Base-by-base conservation (phyloP, 805 yeast genomes). In the Suhomyces xylopsoci region DNA sequence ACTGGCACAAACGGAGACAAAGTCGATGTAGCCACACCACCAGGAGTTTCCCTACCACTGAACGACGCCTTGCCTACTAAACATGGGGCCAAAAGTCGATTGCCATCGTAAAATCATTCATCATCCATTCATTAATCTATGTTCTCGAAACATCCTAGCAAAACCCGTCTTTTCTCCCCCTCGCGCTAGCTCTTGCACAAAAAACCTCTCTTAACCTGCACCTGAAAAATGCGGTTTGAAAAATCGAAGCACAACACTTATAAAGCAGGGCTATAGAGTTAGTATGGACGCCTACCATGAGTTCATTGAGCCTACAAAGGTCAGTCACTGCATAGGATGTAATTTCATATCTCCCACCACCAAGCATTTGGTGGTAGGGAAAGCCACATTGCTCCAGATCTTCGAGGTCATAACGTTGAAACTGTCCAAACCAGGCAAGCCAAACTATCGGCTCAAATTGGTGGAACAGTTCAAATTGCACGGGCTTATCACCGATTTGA, bases 251-350 rank as follows among this genome's bases (percentile, higher is more conserved):
- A 22, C 25, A 22, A 22, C 25, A 22, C 25, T 22, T 5, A 22
- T 22, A 22, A 22, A 7, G n/a, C n/a, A 22, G 25, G 25, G 25
- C 25, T 22, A 22, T 7, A 22, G 25, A 22, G 25, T 7, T 22
- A 22, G 6, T 4, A 22, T 22, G 97, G 90, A 90, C 61, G 86
- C 87, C 14, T 88, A 87, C 67, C 83, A 86, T 58, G 90, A 88
- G 65, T 77, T 90, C 58, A 77, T 88, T 47, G 87, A 82, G 58
- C 96, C 97, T 2, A 76, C 96, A 1, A 81, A 84, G 58, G 89
- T 88, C 38, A 67, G 85, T n/a, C 82, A 81, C 55, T 77, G 87
- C 45, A 57, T 84, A 22, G 72, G 81, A 7, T 81, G 86, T 46
- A 66, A 80, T 55, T 80, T 82, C 58, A 76, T 82, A 1, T 69